phyloP scores from a whole-genome alignment of 1,284 basidiomycete genomes.

The Naganishia cerealis region DNA sequence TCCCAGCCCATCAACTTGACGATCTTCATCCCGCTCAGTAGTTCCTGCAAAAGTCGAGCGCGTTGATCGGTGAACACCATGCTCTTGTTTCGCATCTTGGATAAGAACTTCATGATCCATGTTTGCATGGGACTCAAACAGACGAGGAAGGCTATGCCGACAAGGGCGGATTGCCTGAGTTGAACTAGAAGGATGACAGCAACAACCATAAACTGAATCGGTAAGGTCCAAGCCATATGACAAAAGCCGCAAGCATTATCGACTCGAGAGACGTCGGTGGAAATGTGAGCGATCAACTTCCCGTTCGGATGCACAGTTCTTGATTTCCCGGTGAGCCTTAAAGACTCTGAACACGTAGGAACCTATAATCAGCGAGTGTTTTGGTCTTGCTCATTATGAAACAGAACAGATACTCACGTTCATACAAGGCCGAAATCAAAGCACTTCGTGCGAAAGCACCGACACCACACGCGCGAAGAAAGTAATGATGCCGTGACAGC shows the following conservation, averaged over 20 bases:
- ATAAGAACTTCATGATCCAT: slow-evolving; percentile 71
- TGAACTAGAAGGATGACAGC: slow-evolving; percentile 55
- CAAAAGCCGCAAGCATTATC: slow-evolving; percentile 86
- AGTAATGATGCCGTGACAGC: slow-evolving; percentile 73
- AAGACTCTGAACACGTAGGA: slow-evolving; percentile 56
- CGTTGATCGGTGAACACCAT: slow-evolving; percentile 78
- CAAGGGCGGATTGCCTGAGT: slow-evolving; percentile 57
- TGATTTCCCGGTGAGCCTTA: slow-evolving; percentile 75
- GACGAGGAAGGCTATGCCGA: slow-evolving; percentile 68
- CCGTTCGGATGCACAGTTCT: slow-evolving; percentile 81
- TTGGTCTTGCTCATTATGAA: too few relatives aligned
- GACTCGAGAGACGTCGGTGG: slow-evolving; percentile 77
- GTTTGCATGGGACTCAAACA: slow-evolving; percentile 67
- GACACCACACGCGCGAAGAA: slow-evolving; percentile 59
- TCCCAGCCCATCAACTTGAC: slow-evolving; percentile 72
- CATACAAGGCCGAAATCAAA: slow-evolving; percentile 84
- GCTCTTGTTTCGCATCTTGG: slow-evolving; percentile 68
- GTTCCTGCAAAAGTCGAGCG: slow-evolving; percentile 59
- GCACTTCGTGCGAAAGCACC: slow-evolving; percentile 82
- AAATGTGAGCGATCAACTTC: slow-evolving; percentile 87
- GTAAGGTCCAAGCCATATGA: slow-evolving; percentile 66
- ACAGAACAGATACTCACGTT: slow-evolving; percentile 46
- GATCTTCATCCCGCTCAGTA: slow-evolving; percentile 80
- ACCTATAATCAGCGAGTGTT: not conserved
- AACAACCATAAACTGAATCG: slow-evolving; percentile 56